Evolutionary conservation across 1,284 basidiomycete genomes (phyloP).

Genomic region (Caloboletus firmus): DNA sequence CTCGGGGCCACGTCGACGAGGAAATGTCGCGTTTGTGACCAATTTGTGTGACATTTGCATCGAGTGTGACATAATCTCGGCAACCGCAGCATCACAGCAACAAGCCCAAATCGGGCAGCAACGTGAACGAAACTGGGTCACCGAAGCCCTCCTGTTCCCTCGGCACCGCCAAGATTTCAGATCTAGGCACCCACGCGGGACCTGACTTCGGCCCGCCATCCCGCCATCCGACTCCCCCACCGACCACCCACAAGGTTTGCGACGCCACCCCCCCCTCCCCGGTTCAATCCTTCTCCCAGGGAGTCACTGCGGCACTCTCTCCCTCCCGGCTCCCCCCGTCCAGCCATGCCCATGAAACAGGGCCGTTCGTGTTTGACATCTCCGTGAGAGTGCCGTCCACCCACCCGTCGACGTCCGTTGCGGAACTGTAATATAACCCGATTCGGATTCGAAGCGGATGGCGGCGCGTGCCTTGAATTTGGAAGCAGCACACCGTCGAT

Average conservation of each 20-base stretch:
- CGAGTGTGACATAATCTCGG: slow-evolving; percentile 37
- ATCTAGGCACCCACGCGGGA: slow-evolving; percentile 28
- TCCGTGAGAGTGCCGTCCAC: background rate
- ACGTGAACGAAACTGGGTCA: slow-evolving; percentile 34
- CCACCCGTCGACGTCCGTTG: slow-evolving; percentile 2
- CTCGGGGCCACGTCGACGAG: slow-evolving; percentile 40
- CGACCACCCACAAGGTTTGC: slow-evolving; percentile 30
- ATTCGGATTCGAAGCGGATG: slow-evolving; percentile 29
- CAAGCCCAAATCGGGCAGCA: slow-evolving; percentile 29
- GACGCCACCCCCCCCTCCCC: slow-evolving; percentile 19
- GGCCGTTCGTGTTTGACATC: slow-evolving; percentile 9
- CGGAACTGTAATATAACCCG: slow-evolving; percentile 27
- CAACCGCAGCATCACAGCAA: slow-evolving; percentile 38
- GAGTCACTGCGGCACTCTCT: slow-evolving; percentile 1
- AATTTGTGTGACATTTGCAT: slow-evolving; percentile 25
- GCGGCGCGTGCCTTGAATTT: slow-evolving; percentile 31
- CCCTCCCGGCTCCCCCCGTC: background rate
- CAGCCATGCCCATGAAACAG: slow-evolving; percentile 22
- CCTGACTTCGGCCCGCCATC: slow-evolving; percentile 24
- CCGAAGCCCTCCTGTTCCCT: slow-evolving; percentile 32
- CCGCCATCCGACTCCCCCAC: slow-evolving; percentile 14
- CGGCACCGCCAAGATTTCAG: slow-evolving; percentile 39
- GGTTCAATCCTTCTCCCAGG: slow-evolving; percentile 23
- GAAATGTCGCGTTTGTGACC: slow-evolving; percentile 32
- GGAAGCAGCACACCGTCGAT: slow-evolving; percentile 36